These are phyloP conservation scores for Hanseniaspora sp. DNA, from an alignment of 1,139 yeast genomes.

Conservation along the genomic window DNA sequence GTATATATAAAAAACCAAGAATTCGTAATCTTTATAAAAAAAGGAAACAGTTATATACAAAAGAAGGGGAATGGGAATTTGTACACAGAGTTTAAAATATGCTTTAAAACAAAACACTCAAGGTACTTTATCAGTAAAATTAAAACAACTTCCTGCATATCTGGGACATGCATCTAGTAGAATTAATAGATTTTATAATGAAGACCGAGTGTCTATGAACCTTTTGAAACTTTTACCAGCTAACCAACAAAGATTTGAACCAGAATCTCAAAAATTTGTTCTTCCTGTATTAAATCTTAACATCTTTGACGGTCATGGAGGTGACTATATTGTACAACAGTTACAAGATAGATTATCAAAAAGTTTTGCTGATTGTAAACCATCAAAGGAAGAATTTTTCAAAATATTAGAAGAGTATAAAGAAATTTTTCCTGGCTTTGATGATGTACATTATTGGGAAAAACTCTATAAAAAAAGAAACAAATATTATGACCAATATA, in stretches of 20 bases:
- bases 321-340: conserved; percentile 57
- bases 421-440: conserved; percentile 29
- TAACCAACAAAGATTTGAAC: conserved; percentile 19
- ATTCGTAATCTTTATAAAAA: neutral
- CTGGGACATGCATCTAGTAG: conserved; percentile 72
- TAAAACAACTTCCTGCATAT: conserved; percentile 26
- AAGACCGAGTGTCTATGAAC: conserved; percentile 50
- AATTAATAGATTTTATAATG: conserved; percentile 67
- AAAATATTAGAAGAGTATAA: conserved; percentile 42
- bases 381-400: conserved; percentile 28
- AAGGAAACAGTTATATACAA: neutral
- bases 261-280: conserved; percentile 18
- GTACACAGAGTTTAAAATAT: conserved; percentile 6
- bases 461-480: conserved; percentile 51
- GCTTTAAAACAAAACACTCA: conserved; percentile 7
- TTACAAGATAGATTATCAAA: conserved; percentile 44
- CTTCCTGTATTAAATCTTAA: conserved; percentile 49
- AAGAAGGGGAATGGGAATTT: conserved; percentile 4
- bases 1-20: no score
- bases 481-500: conserved; percentile 36
- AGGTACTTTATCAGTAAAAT: conserved; percentile 20
- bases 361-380: conserved; percentile 42
- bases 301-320: conserved; percentile 93
- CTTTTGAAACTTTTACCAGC: conserved; percentile 30
- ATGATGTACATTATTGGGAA: conserved; percentile 80